Conservation (phyloP, 768 basidiomycete genomes). For the Filobasidium floriforme region DNA sequence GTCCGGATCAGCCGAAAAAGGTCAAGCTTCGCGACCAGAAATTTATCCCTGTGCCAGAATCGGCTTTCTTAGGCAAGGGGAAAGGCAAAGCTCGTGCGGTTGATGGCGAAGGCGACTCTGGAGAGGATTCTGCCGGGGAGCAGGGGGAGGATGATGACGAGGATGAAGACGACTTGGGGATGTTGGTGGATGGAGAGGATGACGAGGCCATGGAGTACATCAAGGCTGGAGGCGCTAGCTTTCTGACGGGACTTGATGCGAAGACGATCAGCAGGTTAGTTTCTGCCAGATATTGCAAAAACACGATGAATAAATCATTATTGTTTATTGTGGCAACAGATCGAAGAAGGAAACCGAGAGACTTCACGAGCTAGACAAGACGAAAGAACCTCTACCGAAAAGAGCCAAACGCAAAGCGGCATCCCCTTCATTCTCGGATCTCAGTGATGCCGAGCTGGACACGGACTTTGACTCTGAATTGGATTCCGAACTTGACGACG, state of each 20-base stretch:
- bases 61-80: slow-evolving; percentile 26
- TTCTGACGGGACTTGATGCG: slow-evolving; percentile 65
- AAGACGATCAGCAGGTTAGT: slow-evolving; percentile 72
- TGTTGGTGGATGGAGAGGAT: slow-evolving; percentile 50
- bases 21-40: slow-evolving; percentile 42
- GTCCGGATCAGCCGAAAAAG: slow-evolving; percentile 32
- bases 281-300: too few species aligned
- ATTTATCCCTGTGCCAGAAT: slow-evolving; percentile 37
- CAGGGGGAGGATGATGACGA: slow-evolving; percentile 48
- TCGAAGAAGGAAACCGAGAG: slow-evolving; percentile 75
- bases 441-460: slow-evolving; percentile 44
- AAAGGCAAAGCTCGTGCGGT: slow-evolving; percentile 29
- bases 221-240: slow-evolving; percentile 58
- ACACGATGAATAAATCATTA: too few species aligned
- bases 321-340: slow-evolving; percentile 48
- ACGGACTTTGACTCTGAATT: slow-evolving; percentile 27
- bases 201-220: slow-evolving; percentile 60
- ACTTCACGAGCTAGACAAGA: slow-evolving; percentile 59
- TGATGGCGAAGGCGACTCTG: slow-evolving; percentile 58
- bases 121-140: slow-evolving; percentile 57
- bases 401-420: slow-evolving; percentile 50
- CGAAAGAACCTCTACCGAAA: slow-evolving; percentile 48
- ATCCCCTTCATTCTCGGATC: slow-evolving; percentile 48
- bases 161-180: not conserved
- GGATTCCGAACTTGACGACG: slow-evolving; percentile 18